Evolutionary conservation across 2,329 filamentous ascomycete species (phyloP).

Genomic region (Macroventuria anomochaeta): DNA sequence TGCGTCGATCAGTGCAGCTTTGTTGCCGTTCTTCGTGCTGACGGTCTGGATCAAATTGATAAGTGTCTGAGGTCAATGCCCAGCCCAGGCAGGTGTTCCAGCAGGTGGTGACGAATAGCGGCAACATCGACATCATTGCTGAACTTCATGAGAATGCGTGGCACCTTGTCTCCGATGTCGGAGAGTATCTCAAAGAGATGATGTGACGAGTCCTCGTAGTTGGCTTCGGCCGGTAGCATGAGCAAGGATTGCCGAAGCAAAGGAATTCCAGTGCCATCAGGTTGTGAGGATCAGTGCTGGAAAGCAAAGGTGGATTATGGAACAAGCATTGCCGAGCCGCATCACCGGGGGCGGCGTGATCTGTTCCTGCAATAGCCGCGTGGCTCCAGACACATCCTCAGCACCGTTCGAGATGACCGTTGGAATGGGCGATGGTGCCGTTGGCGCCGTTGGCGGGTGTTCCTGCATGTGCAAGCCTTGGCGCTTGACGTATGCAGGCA

Average conservation of each 20-base stretch:
- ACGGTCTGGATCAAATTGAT: background rate
- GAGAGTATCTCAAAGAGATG: constrained; percentile 9
- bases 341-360: background rate
- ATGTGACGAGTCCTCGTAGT: background rate
- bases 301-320: background rate
- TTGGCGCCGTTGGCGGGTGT: background rate
- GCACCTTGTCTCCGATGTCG: constrained; percentile 3
- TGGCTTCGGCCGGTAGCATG: constrained; percentile 3
- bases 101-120: background rate
- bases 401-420: background rate
- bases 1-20: background rate
- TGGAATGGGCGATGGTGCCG: background rate
- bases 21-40: background rate
- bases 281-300: constrained; percentile 5
- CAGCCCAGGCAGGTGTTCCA: background rate
- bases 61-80: background rate
- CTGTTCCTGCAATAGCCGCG: constrained; percentile 4
- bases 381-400: background rate
- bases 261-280: constrained; percentile 1
- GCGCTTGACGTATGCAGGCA: constrained; percentile 9
- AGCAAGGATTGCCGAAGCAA: constrained; percentile 7
- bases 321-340: constrained; percentile 12
- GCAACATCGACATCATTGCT: constrained; percentile 8
- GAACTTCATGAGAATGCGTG: constrained; percentile 1
- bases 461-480: constrained; percentile 15